phyloP scores from a whole-genome alignment of 2,329 filamentous ascomycete genomes.

The Didymella lethalis region DNA sequence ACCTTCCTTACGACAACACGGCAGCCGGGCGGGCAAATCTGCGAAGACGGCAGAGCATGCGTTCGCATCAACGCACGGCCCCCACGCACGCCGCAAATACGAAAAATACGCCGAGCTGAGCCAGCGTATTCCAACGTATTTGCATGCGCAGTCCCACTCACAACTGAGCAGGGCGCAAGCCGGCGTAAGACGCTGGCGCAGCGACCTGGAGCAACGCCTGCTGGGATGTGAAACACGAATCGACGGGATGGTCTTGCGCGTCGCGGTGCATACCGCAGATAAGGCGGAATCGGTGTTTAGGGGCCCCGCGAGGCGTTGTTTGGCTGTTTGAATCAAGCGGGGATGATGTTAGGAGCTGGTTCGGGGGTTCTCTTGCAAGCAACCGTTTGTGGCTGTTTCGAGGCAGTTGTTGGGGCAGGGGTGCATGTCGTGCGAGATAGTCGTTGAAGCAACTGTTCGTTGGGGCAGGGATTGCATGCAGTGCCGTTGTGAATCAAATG shows the following conservation, averaged over 20 bases:
- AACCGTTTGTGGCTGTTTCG: conserved; percentile 3
- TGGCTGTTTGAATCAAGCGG: background rate
- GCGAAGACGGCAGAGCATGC: conserved; percentile 17
- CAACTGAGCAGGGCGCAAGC: too few relatives aligned
- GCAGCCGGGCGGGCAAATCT: conserved; percentile 9
- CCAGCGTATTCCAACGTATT: conserved; percentile 14
- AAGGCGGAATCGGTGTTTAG: conserved; percentile 7
- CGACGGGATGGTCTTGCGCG: background rate
- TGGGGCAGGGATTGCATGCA: background rate
- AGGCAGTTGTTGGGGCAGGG: background rate
- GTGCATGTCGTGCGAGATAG: conserved; percentile 1
- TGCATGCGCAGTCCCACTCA: background rate
- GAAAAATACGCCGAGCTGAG: conserved; percentile 6
- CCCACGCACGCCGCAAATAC: background rate
- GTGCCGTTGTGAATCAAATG: background rate
- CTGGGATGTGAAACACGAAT: conserved; percentile 1
- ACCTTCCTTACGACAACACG: conserved; percentile 1
- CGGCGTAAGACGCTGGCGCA: background rate
- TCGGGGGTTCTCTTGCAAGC: background rate
- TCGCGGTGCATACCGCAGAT: background rate
- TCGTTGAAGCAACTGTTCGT: conserved; percentile 2
- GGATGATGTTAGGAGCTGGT: background rate
- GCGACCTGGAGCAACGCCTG: background rate
- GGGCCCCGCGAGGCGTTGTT: conserved; percentile 1
- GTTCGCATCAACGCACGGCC: conserved; percentile 18